A percentile compares a stretch with the other conserved stretches of the same genome.
These are phyloP conservation scores for Amauroascus niger DNA, from an alignment of 2,329 filamentous ascomycete species.

Conservation along the genomic window DNA sequence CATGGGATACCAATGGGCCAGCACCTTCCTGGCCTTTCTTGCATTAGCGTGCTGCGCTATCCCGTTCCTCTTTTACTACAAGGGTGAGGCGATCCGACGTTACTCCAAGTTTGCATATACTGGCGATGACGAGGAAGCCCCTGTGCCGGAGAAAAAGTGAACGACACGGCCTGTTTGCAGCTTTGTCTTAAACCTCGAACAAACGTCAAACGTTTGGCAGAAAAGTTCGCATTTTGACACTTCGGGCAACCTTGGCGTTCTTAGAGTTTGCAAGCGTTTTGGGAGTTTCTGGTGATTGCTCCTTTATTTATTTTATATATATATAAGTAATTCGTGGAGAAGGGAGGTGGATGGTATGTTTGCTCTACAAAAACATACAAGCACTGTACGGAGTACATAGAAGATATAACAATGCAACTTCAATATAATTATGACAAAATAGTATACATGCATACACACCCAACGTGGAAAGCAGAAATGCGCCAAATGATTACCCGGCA, in stretches of 20 bases:
- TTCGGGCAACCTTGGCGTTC: not conserved
- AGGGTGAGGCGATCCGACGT: constrained; percentile 59
- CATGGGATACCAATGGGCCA: constrained; percentile 67
- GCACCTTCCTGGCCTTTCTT: constrained; percentile 61
- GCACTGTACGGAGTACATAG: too few relatives aligned
- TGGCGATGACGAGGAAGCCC: constrained; percentile 42
- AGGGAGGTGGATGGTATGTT: too few relatives aligned
- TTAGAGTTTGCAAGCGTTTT: not conserved
- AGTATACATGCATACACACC: too few relatives aligned
- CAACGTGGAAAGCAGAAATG: too few relatives aligned
- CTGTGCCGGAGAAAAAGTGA: constrained; percentile 2
- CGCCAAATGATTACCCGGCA: not conserved
- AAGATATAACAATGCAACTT: too few relatives aligned
- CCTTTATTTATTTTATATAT: too few relatives aligned
- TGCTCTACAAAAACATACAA: too few relatives aligned
- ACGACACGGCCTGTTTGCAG: not conserved
- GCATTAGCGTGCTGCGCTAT: constrained; percentile 69
- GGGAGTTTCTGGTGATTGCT: not conserved
- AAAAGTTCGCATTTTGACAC: not conserved
- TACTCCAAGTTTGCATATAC: constrained; percentile 63
- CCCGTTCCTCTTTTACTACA: constrained; percentile 72
- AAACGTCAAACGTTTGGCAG: not conserved
- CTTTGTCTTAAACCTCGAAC: not conserved
- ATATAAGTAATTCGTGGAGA: too few relatives aligned
- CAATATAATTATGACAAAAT: too few relatives aligned